Percentiles rank a stretch among this genome's conserved stretches.
These are phyloP conservation scores for Ephemerocybe angulata DNA, from an alignment of 768 basidiomycete species.

Conservation along the genomic window DNA sequence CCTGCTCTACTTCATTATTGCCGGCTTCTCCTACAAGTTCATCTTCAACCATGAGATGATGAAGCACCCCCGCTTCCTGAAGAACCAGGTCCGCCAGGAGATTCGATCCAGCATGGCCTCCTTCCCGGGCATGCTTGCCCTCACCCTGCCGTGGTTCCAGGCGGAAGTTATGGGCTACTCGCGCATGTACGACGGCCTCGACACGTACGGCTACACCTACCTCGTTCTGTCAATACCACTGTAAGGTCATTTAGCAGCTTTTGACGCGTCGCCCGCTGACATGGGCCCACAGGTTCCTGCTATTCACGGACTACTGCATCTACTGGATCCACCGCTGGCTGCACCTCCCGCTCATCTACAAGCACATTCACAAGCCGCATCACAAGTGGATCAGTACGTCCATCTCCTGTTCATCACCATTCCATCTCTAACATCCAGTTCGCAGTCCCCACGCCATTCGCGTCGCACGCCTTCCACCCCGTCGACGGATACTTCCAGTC, in stretches of 20 bases:
- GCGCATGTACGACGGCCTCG: conserved; percentile 70
- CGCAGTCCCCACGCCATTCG: conserved; percentile 92
- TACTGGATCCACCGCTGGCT: conserved; percentile 96
- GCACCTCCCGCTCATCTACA: conserved; percentile 85
- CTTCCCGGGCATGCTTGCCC: conserved; percentile 76
- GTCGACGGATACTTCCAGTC: conserved; percentile 94
- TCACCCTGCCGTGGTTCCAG: conserved; percentile 94
- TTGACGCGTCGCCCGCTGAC: neutral
- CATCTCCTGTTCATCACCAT: neutral
- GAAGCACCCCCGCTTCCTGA: conserved; percentile 89
- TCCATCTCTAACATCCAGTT: conserved; percentile 1
- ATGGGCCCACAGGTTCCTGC: conserved; percentile 21
- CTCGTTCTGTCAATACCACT: conserved; percentile 62
- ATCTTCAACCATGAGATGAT: conserved; percentile 97
- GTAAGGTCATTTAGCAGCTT: conserved; percentile 38
- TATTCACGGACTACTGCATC: conserved; percentile 81
- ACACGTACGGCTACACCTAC: conserved; percentile 77
- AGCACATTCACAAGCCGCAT: conserved; percentile 92
- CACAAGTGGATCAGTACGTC: conserved; percentile 96
- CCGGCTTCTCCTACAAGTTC: conserved; percentile 74
- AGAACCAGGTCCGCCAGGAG: conserved; percentile 80
- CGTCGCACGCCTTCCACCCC: conserved; percentile 97
- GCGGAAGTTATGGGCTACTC: conserved; percentile 87
- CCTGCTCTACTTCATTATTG: conserved; percentile 84
- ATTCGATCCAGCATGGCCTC: conserved; percentile 70